Evolutionary conservation across 768 basidiomycete genomes (phyloP), one percentile per base, ranked within the genome.

Genomic region (Podaxis sp.): DNA sequence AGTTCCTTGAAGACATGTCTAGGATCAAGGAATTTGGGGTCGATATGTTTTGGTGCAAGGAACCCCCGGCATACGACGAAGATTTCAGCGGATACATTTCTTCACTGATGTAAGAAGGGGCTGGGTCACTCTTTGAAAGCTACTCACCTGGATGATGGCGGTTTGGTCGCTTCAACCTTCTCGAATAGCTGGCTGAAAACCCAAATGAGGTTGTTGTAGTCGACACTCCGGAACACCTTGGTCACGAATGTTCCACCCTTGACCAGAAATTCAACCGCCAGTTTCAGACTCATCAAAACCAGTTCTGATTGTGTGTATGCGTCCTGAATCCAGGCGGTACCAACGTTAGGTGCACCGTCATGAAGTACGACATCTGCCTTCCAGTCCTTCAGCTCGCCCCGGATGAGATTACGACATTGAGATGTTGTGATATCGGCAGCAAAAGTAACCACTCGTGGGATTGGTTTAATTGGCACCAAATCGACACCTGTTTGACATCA

Each of bases 161-260:
- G 97, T 72, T 99, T 99, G 36, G 97, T 99, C 5, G 97, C 97
- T 75, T 99, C 97, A 36, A 99, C 97, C 75, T 91, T 95, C 52
- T 85, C 86, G 74, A 99, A 99, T 53, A 99, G 79, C 77, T 99
- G 97, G 68, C 87, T 90, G 79, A 99, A 99, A 38, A 99, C 97
- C 97, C 97, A 99, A 68, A 99, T 89, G 68, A 99, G 87, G 71
- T 90, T 95, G 79, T 99, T 99, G 78, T 99, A 99, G 73, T 99
- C 97, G 67, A 87, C 92, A 77, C 94, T 96, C 65, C 97, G 88
- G 83, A 99, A 99, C 63, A 99, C 95, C 77, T 99, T 99, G 30
- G 97, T 98, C 52, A 98, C 89, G 72, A 99, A 99, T 12, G 90
- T 94, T 59, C 96, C 96, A 39, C 93, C 97, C 77, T 95, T 95